These are phyloP conservation scores for Flaveria sonorensis DNA, from an alignment of 129 eudicot genomes.

Conservation along the genomic window DNA sequence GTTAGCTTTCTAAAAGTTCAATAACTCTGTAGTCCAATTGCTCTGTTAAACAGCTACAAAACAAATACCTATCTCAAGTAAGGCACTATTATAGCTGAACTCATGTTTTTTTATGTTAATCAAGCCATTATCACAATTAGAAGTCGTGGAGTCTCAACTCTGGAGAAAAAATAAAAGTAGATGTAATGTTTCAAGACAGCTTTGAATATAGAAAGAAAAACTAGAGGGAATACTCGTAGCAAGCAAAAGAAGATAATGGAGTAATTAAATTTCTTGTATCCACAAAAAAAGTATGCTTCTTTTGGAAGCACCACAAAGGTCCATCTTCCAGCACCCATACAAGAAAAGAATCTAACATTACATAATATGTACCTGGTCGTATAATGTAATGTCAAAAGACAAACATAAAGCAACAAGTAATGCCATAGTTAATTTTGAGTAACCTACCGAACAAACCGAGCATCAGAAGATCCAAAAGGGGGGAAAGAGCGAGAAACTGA, in stretches of 20 bases:
- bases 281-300: too few relatives aligned
- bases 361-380: background rate
- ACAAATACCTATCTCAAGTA: background rate
- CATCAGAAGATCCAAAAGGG: constrained; percentile 55
- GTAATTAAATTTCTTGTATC: background rate
- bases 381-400: background rate
- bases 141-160: background rate
- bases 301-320: background rate
- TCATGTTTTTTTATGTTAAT: background rate
- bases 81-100: background rate
- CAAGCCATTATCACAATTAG: constrained; percentile 12
- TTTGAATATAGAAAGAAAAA: background rate
- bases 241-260: background rate
- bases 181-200: background rate
- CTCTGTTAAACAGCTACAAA: background rate
- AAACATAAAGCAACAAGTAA: background rate
- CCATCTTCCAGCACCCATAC: background rate
- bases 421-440: background rate
- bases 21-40: background rate
- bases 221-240: background rate
- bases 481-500: constrained; percentile 48
- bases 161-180: background rate
- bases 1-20: background rate
- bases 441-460: constrained; percentile 64
- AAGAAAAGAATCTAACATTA: background rate